These are phyloP conservation scores for Cystofilobasidium macerans DNA, from an alignment of 768 basidiomycete species.

Conservation along the genomic window DNA sequence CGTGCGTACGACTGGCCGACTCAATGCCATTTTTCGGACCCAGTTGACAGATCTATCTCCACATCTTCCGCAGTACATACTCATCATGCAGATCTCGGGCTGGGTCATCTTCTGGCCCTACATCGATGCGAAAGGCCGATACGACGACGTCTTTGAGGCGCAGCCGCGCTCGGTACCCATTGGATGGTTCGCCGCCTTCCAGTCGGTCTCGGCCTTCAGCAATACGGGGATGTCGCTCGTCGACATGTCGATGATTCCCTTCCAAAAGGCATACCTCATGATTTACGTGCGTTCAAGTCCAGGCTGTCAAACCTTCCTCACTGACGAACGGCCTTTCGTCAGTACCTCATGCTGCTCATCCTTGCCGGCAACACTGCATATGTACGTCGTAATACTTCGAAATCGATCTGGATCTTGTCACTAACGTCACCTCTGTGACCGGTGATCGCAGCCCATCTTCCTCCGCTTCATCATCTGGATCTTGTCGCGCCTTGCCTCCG, in stretches of 20 bases:
- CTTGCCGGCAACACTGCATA: conserved; percentile 88
- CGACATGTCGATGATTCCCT: conserved; percentile 84
- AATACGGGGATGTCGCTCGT: conserved; percentile 29
- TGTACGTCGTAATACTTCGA: conserved; percentile 45
- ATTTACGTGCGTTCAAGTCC: conserved; percentile 38
- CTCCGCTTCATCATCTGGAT: conserved; percentile 51
- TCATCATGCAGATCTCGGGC: conserved; percentile 55
- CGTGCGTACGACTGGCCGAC: conserved; percentile 54
- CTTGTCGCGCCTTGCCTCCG: conserved; percentile 52
- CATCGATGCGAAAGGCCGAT: conserved; percentile 49
- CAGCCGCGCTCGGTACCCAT: conserved; percentile 50
- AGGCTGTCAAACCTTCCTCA: background rate
- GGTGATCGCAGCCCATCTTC: background rate
- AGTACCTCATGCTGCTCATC: conserved; percentile 56
- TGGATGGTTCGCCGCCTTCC: conserved; percentile 74
- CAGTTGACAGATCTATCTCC: too few relatives aligned
- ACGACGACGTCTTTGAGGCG: conserved; percentile 50
- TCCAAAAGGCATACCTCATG: conserved; percentile 74
- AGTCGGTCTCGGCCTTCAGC: conserved; percentile 65
- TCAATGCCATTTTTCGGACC: too few relatives aligned
- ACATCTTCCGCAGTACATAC: conserved; percentile 55
- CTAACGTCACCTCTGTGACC: conserved; percentile 10
- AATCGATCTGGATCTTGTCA: background rate
- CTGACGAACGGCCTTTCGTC: background rate
- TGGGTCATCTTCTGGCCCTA: conserved; percentile 74